A percentile compares a stretch with the other conserved stretches of the same genome.
Evolutionary conservation across 306 rosid species (phyloP).

Genomic region (Dicorynia guianensis): DNA sequence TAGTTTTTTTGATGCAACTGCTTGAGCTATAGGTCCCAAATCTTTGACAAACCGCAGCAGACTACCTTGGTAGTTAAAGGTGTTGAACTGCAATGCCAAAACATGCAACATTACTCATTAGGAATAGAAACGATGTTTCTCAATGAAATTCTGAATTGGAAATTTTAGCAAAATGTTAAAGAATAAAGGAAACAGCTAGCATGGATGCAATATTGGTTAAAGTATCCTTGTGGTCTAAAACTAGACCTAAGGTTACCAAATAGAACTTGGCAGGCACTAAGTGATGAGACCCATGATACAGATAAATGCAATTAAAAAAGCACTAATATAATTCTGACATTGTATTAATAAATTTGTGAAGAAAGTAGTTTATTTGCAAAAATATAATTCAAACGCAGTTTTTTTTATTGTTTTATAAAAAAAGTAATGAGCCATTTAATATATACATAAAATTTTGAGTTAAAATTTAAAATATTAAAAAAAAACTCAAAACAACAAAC

Average conservation of each 20-base stretch:
- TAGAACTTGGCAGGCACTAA: too few species aligned
- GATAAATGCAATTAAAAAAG: neutral
- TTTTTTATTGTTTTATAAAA: too few species aligned
- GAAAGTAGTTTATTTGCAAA: too few species aligned
- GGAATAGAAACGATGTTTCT: neutral
- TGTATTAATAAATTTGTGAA: neutral
- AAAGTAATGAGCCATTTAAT: too few species aligned
- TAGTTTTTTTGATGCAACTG: constrained; percentile 24
- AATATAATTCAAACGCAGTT: too few species aligned
- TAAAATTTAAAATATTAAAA: too few species aligned
- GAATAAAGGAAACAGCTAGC: neutral
- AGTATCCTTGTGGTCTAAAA: neutral
- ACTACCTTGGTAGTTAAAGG: constrained; percentile 28
- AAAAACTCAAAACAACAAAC: too few species aligned
- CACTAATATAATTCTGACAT: neutral
- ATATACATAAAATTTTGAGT: too few species aligned
- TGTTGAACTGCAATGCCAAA: constrained; percentile 33
- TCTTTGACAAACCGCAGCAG: constrained; percentile 26
- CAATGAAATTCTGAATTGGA: neutral
- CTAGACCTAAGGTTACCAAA: neutral
- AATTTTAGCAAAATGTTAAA: neutral
- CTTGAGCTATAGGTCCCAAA: constrained; percentile 35
- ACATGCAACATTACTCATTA: neutral
- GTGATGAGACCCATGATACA: neutral
- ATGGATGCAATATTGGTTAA: neutral